phyloP scores from a whole-genome alignment of 208 protist genomes.

The Wallacemonas sp. region DNA sequence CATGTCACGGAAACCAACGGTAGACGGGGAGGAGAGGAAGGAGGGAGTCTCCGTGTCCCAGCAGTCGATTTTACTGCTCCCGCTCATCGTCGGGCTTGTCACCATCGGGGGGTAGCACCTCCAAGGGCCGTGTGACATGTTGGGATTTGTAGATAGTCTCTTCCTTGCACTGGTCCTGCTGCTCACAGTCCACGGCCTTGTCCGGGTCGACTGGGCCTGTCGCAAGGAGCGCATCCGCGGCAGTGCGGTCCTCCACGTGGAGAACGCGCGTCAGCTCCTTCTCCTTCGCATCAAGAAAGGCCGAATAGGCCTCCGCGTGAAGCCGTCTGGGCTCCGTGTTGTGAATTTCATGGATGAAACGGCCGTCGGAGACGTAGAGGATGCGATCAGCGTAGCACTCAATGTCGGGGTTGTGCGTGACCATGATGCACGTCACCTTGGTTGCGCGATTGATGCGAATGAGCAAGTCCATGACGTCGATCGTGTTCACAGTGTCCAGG shows the following conservation, averaged over 20 bases:
- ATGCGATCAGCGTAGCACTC: constrained; percentile 98
- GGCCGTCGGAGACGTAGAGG: constrained; percentile 94
- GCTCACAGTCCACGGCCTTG: too few species aligned
- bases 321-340: constrained; percentile 86
- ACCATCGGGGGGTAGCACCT: too few species aligned
- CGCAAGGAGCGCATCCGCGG: too few species aligned
- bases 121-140: too few species aligned
- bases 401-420: constrained; percentile 97
- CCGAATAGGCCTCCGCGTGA: constrained; percentile 76
- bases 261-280: constrained; percentile 23
- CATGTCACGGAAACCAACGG: too few species aligned
- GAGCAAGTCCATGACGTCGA: constrained; percentile 98
- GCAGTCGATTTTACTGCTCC: too few species aligned
- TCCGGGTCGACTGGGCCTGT: too few species aligned
- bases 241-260: constrained; percentile 7
- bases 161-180: too few species aligned
- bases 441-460: constrained; percentile 92
- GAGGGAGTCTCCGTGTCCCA: too few species aligned
- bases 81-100: too few species aligned
- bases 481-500: constrained; percentile 95
- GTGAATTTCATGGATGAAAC: constrained; percentile 89
- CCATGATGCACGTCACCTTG: constrained; percentile 96
- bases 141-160: too few species aligned
- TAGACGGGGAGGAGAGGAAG: too few species aligned
- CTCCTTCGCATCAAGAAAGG: constrained; percentile 65